Conservation (phyloP, 208 protist genomes). For the Naegleria gruberi region DNA sequence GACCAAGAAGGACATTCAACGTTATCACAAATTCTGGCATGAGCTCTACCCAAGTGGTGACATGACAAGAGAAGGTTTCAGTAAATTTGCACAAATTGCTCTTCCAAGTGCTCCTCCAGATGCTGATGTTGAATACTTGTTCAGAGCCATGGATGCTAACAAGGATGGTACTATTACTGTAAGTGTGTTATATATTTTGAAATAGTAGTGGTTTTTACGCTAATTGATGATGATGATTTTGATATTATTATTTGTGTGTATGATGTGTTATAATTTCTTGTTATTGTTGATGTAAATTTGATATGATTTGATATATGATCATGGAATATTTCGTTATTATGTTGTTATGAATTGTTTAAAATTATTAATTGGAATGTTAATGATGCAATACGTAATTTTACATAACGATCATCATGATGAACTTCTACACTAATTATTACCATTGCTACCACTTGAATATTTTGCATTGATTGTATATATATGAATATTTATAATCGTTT, state of each 20-base stretch:
- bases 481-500: no score
- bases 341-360: no score
- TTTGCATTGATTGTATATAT: no score
- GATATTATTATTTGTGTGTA: not conserved
- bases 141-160: constrained; percentile 5
- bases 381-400: no score
- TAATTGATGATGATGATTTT: not conserved
- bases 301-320: no score
- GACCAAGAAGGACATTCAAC: constrained; percentile 8
- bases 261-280: no score
- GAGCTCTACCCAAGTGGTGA: not conserved
- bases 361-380: no score
- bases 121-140: constrained; percentile 17
- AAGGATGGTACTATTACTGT: constrained; percentile 16
- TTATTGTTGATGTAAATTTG: no score
- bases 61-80: constrained; percentile 9
- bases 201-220: not conserved
- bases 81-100: not conserved
- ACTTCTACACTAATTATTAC: no score
- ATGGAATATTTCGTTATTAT: no score
- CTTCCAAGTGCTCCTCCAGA: not conserved
- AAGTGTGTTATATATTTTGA: not conserved
- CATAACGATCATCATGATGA: no score
- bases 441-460: no score
- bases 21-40: constrained; percentile 12